Evolutionary conservation across 176 grass and related monocot species (phyloP).

Genomic region (Musa acuminata): DNA sequence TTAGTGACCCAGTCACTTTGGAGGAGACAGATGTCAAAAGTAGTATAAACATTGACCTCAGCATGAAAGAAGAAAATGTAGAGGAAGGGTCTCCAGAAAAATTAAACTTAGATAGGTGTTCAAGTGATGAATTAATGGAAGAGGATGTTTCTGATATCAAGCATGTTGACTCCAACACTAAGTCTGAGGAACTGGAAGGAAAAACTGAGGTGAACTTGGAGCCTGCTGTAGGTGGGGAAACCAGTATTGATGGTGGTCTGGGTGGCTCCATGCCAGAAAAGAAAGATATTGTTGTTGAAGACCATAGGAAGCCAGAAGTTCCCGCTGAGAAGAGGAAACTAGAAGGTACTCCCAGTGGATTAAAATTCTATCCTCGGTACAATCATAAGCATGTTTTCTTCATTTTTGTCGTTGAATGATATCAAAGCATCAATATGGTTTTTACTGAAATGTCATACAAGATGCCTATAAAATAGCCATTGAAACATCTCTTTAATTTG

Average conservation of each 20-base stretch:
- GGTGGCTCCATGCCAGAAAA: slow-evolving; percentile 24
- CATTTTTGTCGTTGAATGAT: no score
- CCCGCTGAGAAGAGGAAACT: slow-evolving; percentile 79
- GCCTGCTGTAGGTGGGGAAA: slow-evolving; percentile 37
- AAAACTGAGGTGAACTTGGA: slow-evolving; percentile 35
- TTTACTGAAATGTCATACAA: no score
- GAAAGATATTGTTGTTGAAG: slow-evolving; percentile 50
- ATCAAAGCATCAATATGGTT: no score
- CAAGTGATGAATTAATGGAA: slow-evolving; percentile 97
- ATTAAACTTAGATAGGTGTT: slow-evolving; percentile 97
- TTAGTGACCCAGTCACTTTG: slow-evolving; percentile 56
- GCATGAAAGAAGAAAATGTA: slow-evolving; percentile 28
- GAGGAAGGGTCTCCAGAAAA: slow-evolving; percentile 73
- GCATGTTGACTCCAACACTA: slow-evolving; percentile 52
- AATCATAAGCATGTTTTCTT: no score
- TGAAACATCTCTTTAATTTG: no score
- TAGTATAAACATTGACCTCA: slow-evolving; percentile 37
- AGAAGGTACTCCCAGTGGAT: slow-evolving; percentile 42
- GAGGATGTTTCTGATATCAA: slow-evolving; percentile 78
- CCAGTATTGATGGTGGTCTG: slow-evolving; percentile 34
- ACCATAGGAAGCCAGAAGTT: slow-evolving; percentile 23
- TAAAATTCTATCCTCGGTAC: no score
- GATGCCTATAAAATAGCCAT: no score
- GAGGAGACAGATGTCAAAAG: slow-evolving; percentile 55
- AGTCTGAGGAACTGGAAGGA: slow-evolving; percentile 30